phyloP scores from a whole-genome alignment of 116 monocot genomes.

The Iris pallida region DNA sequence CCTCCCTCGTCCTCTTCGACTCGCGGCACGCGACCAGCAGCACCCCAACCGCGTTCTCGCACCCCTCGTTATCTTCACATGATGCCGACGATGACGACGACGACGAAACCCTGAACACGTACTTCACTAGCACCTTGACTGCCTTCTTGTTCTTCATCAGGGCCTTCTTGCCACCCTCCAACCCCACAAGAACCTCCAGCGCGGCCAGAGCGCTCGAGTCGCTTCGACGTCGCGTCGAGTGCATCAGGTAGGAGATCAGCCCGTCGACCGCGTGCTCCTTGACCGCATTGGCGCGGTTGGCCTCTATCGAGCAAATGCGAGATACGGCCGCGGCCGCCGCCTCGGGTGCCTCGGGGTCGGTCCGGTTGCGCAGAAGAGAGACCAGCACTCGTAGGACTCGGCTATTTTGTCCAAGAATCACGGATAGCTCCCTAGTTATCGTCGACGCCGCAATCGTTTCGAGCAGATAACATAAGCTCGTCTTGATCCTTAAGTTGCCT shows the following conservation, averaged over 20 bases:
- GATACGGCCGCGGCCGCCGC: conserved; percentile 42
- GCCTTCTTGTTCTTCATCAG: conserved; percentile 13
- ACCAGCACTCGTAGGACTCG: conserved; percentile 21
- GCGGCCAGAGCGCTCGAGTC: conserved; percentile 32
- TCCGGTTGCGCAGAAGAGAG: conserved; percentile 17
- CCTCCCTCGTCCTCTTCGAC: conserved; percentile 21
- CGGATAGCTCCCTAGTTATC: conserved; percentile 18
- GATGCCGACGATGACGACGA: conserved; percentile 1
- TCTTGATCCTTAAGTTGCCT: neutral
- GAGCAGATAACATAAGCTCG: conserved; percentile 24
- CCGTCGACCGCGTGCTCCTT: conserved; percentile 35
- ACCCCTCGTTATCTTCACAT: conserved; percentile 25
- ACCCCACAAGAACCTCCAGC: conserved; percentile 28
- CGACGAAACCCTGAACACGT: conserved; percentile 46
- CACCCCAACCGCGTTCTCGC: conserved; percentile 66
- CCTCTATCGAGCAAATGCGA: conserved; percentile 36
- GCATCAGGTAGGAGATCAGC: conserved; percentile 37
- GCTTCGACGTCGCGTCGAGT: neutral
- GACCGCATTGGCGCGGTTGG: conserved; percentile 31
- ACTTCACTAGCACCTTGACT: conserved; percentile 41
- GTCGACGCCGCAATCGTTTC: conserved; percentile 21
- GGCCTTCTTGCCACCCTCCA: conserved; percentile 33
- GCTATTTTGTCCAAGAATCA: conserved; percentile 12
- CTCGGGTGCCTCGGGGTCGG: conserved; percentile 15
- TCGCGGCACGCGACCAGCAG: conserved; percentile 35